Base-by-base conservation (phyloP, 108 stramenopile genomes). In the Stephanodiscus minutulus region DNA sequence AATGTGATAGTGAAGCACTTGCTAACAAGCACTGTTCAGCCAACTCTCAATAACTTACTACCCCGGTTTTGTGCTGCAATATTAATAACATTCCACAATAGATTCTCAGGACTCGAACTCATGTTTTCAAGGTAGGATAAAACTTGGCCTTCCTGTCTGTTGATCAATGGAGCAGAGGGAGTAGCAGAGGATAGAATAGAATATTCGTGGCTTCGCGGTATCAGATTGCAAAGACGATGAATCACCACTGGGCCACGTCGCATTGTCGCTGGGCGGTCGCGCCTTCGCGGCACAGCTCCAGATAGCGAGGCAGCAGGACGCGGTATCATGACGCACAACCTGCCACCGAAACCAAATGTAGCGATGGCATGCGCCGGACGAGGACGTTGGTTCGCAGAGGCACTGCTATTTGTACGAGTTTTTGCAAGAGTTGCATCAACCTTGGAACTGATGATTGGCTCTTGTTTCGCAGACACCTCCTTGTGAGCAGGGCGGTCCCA, bases 331-430 rank as follows among this genome's bases (percentile, higher is more conserved):
- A 87, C 87, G 59, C 81, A 85, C 13, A 87, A 44, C 53, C 61
- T 82, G 6, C 88, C 88, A 24, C 88, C 88, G 64, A 89, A 89
- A n/a, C 86, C 88, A 82, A 89, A 89, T 6, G 74, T 61, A 10
- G 85, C 86, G 35, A 87, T 58, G 24, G 83, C 83, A 56, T 83
- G 83, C 1, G 66, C 68, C 36, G 86, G 81, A 20, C 82, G 56
- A 9, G 66, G 44, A 20, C 68, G 35, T 0, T 36, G 70, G 31
- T 28, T 31, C 27, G 17, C 15, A 27, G 47, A 17, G 1, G 47
- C 46, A 28, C 39, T 17, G 20, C 37, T 10, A 29, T n/a, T 11
- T 25, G 64, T 18, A 5, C 15, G 28, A 33, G 29, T 9, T 22
- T 68, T 10, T 43, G 37, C 12, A 28, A 21, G 25, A 25, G 52